These are phyloP conservation scores for Talaromyces sp. DNA, from an alignment of 2,329 filamentous ascomycete genomes.

Conservation along the genomic window DNA sequence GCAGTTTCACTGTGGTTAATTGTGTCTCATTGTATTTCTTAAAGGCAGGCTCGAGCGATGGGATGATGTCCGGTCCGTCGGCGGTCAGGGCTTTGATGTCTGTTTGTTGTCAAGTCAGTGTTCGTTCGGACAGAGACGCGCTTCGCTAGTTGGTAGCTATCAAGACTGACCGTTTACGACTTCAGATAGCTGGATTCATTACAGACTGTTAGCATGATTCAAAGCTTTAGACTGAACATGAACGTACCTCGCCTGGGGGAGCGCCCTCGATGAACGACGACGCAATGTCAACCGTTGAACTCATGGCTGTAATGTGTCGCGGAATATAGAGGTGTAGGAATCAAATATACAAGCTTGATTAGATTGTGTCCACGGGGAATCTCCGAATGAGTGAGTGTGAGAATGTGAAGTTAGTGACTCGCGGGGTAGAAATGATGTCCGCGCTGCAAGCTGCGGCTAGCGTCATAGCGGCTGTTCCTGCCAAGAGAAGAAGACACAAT, in stretches of 20 bases:
- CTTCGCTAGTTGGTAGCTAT: slow-evolving; percentile 8
- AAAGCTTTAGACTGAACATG: neutral
- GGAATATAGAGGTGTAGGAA: neutral
- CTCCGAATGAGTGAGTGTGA: neutral
- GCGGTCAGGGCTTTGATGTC: slow-evolving; percentile 85
- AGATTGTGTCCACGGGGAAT: neutral
- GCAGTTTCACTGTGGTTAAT: slow-evolving; percentile 81
- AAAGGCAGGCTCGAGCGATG: slow-evolving; percentile 74
- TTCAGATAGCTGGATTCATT: neutral
- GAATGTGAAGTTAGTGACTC: neutral
- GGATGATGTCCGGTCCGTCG: slow-evolving; percentile 60
- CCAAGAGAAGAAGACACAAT: neutral
- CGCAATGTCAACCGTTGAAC: slow-evolving; percentile 53
- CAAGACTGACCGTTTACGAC: slow-evolving; percentile 8
- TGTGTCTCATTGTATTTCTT: slow-evolving; percentile 96
- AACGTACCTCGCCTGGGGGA: slow-evolving; percentile 83
- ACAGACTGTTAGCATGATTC: neutral
- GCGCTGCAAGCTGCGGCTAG: neutral
- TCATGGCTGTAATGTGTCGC: slow-evolving; percentile 24
- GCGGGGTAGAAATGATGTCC: neutral
- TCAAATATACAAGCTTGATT: neutral
- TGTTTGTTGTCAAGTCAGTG: slow-evolving; percentile 31
- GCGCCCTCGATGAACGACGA: slow-evolving; percentile 90
- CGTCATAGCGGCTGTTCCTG: neutral
- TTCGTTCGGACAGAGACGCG: neutral